Percentiles rank a stretch among this genome's conserved stretches.
These are phyloP conservation scores for Knoxdaviesia capensis DNA, from an alignment of 2,329 filamentous ascomycete species.

Conservation along the genomic window DNA sequence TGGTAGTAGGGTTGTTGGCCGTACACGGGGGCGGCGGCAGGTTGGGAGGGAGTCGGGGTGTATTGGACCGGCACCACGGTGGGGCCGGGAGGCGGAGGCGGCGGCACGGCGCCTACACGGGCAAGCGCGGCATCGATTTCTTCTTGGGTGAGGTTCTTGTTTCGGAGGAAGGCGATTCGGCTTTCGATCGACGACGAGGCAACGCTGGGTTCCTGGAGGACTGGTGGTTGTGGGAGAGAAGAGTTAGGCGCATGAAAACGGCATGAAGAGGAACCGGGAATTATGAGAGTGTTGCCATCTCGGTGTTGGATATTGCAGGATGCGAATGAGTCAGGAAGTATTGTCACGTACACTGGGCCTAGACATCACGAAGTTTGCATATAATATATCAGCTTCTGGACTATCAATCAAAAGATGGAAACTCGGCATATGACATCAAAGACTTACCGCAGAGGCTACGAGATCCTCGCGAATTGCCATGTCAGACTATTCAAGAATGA, in stretches of 20 bases:
- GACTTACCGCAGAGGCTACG: constrained; percentile 55
- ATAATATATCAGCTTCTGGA: not conserved
- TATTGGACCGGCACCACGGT: not conserved
- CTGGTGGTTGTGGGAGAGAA: constrained; percentile 19
- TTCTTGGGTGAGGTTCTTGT: constrained; percentile 92
- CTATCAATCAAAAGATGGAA: not conserved
- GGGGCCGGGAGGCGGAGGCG: constrained; percentile 13
- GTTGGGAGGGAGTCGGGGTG: constrained; percentile 12
- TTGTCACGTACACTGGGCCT: constrained; percentile 22
- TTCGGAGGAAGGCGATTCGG: constrained; percentile 77
- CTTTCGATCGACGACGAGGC: constrained; percentile 80
- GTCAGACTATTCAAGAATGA: constrained; percentile 3
- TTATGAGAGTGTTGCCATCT: not conserved
- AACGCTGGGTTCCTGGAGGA: constrained; percentile 88
- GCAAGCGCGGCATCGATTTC: constrained; percentile 75
- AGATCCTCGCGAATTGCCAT: constrained; percentile 91
- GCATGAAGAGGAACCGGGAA: no score
- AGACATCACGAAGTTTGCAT: constrained; percentile 2
- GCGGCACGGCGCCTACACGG: constrained; percentile 43
- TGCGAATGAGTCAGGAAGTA: not conserved
- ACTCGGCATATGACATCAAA: not conserved
- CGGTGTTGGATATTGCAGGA: not conserved
- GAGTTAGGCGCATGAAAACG: no score
- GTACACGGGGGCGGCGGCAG: constrained; percentile 21
- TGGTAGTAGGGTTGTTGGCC: constrained; percentile 24